These are phyloP conservation scores for Colletotrichum scovillei DNA, from an alignment of 2,329 filamentous ascomycete genomes.

Conservation along the genomic window DNA sequence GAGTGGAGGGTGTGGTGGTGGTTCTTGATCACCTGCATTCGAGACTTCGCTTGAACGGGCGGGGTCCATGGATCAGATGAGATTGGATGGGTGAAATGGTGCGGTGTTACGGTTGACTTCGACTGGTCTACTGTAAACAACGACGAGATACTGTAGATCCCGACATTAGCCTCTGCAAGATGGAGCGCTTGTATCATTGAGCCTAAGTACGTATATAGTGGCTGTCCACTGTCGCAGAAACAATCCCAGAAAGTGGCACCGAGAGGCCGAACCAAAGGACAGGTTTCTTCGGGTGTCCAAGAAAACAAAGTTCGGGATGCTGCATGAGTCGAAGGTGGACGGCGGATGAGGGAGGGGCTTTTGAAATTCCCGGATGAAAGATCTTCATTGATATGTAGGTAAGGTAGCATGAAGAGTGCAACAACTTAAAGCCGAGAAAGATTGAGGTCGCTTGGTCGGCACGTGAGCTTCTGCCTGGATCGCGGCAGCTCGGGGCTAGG, in stretches of 20 bases:
- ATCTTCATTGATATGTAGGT: neutral
- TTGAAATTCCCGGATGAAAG: neutral
- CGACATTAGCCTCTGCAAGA: neutral
- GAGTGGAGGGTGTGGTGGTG: neutral
- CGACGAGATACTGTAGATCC: neutral
- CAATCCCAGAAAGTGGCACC: neutral
- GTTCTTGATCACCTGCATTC: neutral
- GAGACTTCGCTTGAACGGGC: neutral
- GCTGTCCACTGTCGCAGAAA: neutral
- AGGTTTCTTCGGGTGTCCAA: neutral
- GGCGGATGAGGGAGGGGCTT: neutral
- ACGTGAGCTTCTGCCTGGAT: conserved; percentile 31
- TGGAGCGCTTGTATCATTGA: neutral
- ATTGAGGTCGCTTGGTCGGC: neutral
- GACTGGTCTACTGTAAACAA: too few relatives aligned
- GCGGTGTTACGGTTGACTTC: neutral
- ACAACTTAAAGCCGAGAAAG: neutral
- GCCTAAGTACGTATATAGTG: neutral
- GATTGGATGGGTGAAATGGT: neutral
- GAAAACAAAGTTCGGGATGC: neutral
- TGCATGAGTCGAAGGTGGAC: neutral
- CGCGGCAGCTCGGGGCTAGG: neutral
- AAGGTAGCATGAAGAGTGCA: neutral
- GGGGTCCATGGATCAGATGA: neutral
- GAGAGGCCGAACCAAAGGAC: neutral